Base-by-base conservation (phyloP, 257 asterid species). In the Solanum raphanifolium region DNA sequence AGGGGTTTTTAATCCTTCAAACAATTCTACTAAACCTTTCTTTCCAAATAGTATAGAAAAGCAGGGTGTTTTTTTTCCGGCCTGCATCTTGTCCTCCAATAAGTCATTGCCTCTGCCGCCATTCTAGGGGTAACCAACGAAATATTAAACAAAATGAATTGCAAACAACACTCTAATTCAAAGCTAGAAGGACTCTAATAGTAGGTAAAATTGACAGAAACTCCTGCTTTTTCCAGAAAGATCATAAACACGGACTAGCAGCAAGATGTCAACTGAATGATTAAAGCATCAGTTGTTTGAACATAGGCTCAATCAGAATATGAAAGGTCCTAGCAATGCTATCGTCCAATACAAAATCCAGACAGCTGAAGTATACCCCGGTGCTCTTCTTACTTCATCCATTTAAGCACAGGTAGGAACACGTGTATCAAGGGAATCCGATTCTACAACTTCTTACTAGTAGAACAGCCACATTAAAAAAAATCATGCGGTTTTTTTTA, bases 311-410 rank as follows among this genome's bases (percentile, higher is more conserved):
- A n/a, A 76, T 23, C 60, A 76, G 55, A 38, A 76, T 12, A 10
- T 39, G 23, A 76, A 25, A 41, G 60, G 23, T 75, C 21, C 83
- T 75, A 12, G 52, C 83, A 23, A 36, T 23, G 52, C 83, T 38
- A 75, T 38, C 31, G 10, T 75, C n/a, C 55, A 23, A 75, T 75
- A 75, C 52, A 36, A 36, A 36, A 39, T 76, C 60, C 32, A 76
- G 23, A 38, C 13, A 7, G 34, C 32, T 86, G 32, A 86, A 32
- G 72, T 43, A 36, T 31, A 39, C 72, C 46, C 5, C 4, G 60
- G 7, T 76, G 72, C 87, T 72, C 27, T 68, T 87, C 83, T 87
- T 87, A 21, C 25, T 87, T 87, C 71, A 79, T 87, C 87, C 58
- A 87, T 81, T 66, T 87, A 87, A 76, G 72, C 71, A 43, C 41